A percentile compares a stretch with the other conserved stretches of the same genome.
phyloP scores from a whole-genome alignment of 495 filamentous ascomycete genomes.

The Schizothecium vesticola region DNA sequence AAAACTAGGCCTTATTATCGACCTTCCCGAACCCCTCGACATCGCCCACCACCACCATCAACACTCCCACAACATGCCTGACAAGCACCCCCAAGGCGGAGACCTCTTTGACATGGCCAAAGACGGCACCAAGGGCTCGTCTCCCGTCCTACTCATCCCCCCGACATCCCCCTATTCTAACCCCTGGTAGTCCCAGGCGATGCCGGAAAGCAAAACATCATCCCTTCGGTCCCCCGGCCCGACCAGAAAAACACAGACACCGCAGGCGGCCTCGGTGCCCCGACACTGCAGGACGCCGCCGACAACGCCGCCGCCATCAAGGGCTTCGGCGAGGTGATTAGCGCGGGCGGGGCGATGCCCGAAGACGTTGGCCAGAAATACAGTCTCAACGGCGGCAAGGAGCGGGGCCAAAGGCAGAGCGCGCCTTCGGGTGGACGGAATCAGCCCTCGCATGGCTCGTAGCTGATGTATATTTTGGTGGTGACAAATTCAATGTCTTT shows the following conservation, averaged over 20 bases:
- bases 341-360: conserved; percentile 18
- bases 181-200: conserved; percentile 13
- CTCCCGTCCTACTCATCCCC: neutral
- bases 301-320: conserved; percentile 6
- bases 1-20: neutral
- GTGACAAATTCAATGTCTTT: no score
- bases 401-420: conserved; percentile 7
- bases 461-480: neutral
- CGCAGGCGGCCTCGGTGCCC: neutral
- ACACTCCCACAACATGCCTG: conserved; percentile 13
- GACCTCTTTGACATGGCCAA: conserved; percentile 25
- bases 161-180: neutral
- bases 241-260: neutral
- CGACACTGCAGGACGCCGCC: neutral
- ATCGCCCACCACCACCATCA: neutral
- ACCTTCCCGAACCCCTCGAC: neutral
- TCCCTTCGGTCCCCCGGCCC: conserved; percentile 6
- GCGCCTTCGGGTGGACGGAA: conserved; percentile 15
- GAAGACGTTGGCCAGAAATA: conserved; percentile 20
- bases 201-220: conserved; percentile 17
- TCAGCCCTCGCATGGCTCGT: conserved; percentile 14
- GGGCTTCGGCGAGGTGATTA: conserved; percentile 11
- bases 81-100: conserved; percentile 17
- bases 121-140: conserved; percentile 18
- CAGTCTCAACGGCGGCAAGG: conserved; percentile 17